Evolutionary conservation across 129 eudicot species (phyloP), one percentile per base, ranked within the genome.

Genomic region (Escallonia herrerae): DNA sequence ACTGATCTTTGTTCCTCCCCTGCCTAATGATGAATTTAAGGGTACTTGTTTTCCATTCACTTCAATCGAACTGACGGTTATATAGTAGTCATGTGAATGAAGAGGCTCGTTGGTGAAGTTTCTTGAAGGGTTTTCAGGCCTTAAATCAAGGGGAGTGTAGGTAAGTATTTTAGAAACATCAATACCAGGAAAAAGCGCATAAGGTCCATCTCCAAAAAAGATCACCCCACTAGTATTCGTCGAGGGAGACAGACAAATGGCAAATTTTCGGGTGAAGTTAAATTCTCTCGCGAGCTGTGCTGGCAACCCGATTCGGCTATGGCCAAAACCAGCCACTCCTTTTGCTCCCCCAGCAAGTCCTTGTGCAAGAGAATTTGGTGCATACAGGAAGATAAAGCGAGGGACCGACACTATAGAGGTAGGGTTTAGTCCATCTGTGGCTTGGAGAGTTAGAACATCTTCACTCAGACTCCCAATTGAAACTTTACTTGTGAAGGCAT

Each of bases 271-370:
- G 3, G 38, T 65, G 52, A 78, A 65, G 8, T 84, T 79, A 4
- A 67, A 80, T 40, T 72, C 72, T 11, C 79, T 67, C 41, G 87
- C 78, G 8, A 82, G 79, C 67, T 78, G 83, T 10, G 57, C 43
- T 38, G 83, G 87, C n/a, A 82, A 42, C 39, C 84, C 50, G 15
- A 62, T 58, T 22, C 72, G 75, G 7, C 58, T 64, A 22, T 75
- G 78, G 2, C 83, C 84, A 3, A 77, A 43, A 42, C 88, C 84
- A 11, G 71, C 81, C 5, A 77, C 60, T 49, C 89, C 89, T 55
- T 76, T 78, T 2, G 73, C 75, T 12, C 50, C 38, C 10, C 9
- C 43, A 3, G 85, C 80, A 4, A 83, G 44, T 13, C 60, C 71
- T 7, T 50, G 71, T 3, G 80, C 41, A 2, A 77, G 61, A 40